Conservation (phyloP, 2,329 filamentous ascomycete genomes). For the Fusarium algeriense region DNA sequence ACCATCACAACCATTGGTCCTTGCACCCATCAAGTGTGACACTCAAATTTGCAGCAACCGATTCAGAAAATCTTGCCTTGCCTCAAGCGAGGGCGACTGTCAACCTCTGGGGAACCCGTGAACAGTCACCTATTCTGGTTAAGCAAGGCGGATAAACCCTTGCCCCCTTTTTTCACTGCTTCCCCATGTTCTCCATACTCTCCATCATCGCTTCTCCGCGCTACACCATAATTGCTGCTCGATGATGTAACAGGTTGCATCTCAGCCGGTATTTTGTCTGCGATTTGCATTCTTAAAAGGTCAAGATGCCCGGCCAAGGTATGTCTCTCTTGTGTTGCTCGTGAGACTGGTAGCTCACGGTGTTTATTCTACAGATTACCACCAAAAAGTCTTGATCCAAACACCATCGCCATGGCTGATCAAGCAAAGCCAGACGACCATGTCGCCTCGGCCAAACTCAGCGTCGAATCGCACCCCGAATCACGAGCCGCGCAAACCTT, state of each 20-base stretch:
- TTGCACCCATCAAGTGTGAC: conserved; percentile 9
- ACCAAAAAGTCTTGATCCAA: not conserved
- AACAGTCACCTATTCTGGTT: not conserved
- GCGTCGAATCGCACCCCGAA: conserved; percentile 33
- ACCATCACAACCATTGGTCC: not conserved
- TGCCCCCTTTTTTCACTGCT: not conserved
- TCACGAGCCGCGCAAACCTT: conserved; percentile 11
- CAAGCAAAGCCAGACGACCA: conserved; percentile 32
- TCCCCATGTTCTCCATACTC: conserved; percentile 27
- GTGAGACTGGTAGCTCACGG: conserved; percentile 18
- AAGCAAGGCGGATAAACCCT: conserved; percentile 19
- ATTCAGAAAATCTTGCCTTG: not conserved
- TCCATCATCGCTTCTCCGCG: conserved; percentile 4
- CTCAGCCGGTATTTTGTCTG: conserved; percentile 1
- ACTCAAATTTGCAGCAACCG: conserved; percentile 26
- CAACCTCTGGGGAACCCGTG: conserved; percentile 10
- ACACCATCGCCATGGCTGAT: conserved; percentile 13
- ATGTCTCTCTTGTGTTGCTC: not conserved
- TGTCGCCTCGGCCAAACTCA: conserved; percentile 32
- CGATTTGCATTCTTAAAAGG: conserved; percentile 10
- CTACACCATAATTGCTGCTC: not conserved
- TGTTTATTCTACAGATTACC: not conserved
- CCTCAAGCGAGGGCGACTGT: conserved; percentile 26
- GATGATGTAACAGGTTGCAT: conserved; percentile 27
- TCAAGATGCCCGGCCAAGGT: not conserved